Conservation (phyloP, 2,329 filamentous ascomycete species). For the Aureobasidium pullulans region DNA sequence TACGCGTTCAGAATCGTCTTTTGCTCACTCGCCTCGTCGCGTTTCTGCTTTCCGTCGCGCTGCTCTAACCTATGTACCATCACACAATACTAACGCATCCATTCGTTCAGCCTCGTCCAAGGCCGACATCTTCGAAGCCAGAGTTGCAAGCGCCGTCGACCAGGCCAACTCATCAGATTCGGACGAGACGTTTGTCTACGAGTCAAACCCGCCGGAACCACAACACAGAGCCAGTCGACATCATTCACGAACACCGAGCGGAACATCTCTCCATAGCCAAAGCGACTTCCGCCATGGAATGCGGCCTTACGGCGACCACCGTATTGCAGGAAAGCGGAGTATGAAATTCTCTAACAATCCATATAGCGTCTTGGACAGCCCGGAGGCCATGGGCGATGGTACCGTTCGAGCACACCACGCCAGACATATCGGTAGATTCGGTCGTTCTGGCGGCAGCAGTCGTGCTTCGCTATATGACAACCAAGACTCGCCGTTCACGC, state of each 20-base stretch:
- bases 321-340: constrained; percentile 70
- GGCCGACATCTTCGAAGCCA: constrained; percentile 95
- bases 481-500: constrained; percentile 70
- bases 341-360: constrained; percentile 91
- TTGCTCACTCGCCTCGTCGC: constrained; percentile 6
- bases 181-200: constrained; percentile 97
- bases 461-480: constrained; percentile 63
- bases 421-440: constrained; percentile 74
- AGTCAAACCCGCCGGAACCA: constrained; percentile 76
- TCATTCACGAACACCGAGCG: constrained; percentile 90
- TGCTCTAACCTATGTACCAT: constrained; percentile 8
- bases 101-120: constrained; percentile 67
- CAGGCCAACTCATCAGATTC: constrained; percentile 95
- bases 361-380: constrained; percentile 54
- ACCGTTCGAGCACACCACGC: constrained; percentile 55
- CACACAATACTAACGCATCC: constrained; percentile 21
- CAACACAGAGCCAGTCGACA: constrained; percentile 61
- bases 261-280: constrained; percentile 70
- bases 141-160: constrained; percentile 91
- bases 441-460: constrained; percentile 56
- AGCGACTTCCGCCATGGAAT: constrained; percentile 50
- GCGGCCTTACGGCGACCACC: constrained; percentile 57
- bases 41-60: constrained; percentile 3
- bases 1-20: constrained; percentile 4
- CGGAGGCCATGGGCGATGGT: constrained; percentile 32